Evolutionary conservation across 306 rosid species (phyloP).

Genomic region (Medicago lupulina): DNA sequence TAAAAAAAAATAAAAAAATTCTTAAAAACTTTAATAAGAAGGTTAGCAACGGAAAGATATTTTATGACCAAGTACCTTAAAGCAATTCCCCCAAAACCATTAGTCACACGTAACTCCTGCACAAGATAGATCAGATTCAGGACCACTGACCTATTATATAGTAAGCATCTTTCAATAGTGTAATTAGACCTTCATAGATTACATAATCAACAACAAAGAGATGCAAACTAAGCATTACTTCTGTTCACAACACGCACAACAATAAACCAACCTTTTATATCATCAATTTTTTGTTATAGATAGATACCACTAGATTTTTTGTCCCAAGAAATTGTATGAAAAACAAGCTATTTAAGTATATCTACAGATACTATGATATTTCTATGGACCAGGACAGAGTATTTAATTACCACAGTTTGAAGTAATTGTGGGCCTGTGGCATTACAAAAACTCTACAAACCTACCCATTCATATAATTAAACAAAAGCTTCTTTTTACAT

Average conservation of each 20-base stretch:
- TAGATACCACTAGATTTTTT: conserved; percentile 8
- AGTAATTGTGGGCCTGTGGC: not conserved
- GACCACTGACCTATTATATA: not conserved
- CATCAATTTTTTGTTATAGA: not conserved
- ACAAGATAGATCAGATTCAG: conserved; percentile 48
- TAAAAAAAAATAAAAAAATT: not conserved
- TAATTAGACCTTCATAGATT: conserved; percentile 29
- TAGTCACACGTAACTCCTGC: conserved; percentile 94
- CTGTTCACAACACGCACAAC: conserved; percentile 2
- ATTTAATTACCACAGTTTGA: not conserved
- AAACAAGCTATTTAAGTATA: not conserved
- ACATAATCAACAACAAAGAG: conserved; percentile 7
- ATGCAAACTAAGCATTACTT: conserved; percentile 14
- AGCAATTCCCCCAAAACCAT: conserved; percentile 92
- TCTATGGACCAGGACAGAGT: conserved; percentile 3
- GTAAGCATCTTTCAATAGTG: conserved; percentile 34
- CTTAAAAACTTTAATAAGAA: conserved; percentile 1
- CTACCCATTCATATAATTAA: conserved; percentile 10
- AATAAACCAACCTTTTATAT: conserved; percentile 1
- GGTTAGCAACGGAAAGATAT: conserved; percentile 13
- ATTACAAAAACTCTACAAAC: conserved; percentile 2
- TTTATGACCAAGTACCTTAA: conserved; percentile 63
- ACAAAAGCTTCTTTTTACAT: conserved; percentile 5
- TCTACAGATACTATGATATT: not conserved
- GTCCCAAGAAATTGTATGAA: not conserved